Percentiles rank a stretch among this genome's conserved stretches.
Conservation (phyloP, 768 basidiomycete species). For the Rhodocollybia butyracea region DNA sequence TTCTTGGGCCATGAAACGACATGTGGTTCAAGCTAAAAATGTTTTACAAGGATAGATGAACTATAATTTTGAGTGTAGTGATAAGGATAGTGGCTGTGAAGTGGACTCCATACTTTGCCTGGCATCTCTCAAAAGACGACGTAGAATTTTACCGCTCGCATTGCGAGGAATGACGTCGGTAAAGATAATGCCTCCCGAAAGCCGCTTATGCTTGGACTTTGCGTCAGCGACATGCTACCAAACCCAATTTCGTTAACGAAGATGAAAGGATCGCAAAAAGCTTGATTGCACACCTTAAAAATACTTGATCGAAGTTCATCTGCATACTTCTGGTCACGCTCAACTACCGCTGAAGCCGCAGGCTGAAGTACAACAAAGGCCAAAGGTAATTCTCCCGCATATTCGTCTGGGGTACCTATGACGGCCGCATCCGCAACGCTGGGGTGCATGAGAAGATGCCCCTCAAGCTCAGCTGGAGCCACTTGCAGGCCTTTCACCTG, state of each 20-base stretch:
- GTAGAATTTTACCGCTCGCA: conserved; percentile 35
- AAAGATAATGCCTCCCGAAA: conserved; percentile 38
- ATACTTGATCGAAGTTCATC: conserved; percentile 2
- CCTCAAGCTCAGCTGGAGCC: conserved; percentile 38
- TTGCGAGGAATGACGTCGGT: conserved; percentile 39
- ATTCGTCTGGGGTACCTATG: conserved; percentile 48
- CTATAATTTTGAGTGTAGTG: no score
- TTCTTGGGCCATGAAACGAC: no score
- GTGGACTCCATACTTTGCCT: background rate
- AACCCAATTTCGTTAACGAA: background rate
- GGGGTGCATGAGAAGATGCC: conserved; percentile 37
- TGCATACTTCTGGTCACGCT: conserved; percentile 13
- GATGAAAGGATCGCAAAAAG: background rate
- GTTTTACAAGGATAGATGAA: no score
- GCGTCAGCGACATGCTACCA: conserved; percentile 26
- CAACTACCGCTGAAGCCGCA: conserved; percentile 24
- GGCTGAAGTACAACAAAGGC: conserved; percentile 44
- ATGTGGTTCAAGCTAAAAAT: no score
- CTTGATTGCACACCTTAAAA: background rate
- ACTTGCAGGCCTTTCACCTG: conserved; percentile 25
- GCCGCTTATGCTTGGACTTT: conserved; percentile 34
- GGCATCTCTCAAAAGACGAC: conserved; percentile 33
- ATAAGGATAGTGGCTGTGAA: no score
- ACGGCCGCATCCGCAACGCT: conserved; percentile 41
- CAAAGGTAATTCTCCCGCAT: conserved; percentile 49